A percentile compares a stretch with the other conserved stretches of the same genome.
These are phyloP conservation scores for Hypoxylon trugodes DNA, from an alignment of 495 filamentous ascomycete species.

Conservation along the genomic window DNA sequence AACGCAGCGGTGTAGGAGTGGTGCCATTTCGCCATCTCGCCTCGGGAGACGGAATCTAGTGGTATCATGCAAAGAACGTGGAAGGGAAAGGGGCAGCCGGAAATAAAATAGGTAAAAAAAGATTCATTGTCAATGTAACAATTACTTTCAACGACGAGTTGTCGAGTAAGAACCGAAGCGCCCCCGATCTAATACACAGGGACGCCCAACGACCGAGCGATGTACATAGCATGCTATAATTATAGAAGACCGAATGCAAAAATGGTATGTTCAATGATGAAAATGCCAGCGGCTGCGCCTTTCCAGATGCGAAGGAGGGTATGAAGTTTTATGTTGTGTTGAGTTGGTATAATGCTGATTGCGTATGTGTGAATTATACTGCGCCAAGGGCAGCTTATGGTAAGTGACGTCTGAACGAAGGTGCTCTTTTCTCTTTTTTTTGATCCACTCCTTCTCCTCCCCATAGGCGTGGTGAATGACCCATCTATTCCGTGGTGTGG, in stretches of 20 bases:
- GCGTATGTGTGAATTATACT: slow-evolving; percentile 23
- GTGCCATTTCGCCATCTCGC: slow-evolving; percentile 15
- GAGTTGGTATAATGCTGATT: slow-evolving; percentile 16
- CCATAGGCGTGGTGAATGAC: slow-evolving; percentile 13
- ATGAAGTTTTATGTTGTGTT: slow-evolving; percentile 12
- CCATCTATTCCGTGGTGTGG: slow-evolving; percentile 31
- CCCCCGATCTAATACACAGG: slow-evolving; percentile 3
- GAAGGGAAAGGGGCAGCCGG: slow-evolving; percentile 26
- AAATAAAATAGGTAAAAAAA: slow-evolving; percentile 9
- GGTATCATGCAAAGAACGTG: slow-evolving; percentile 41
- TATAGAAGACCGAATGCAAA: slow-evolving; percentile 26
- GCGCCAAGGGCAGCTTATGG: slow-evolving; percentile 24
- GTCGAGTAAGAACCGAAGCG: slow-evolving; percentile 21
- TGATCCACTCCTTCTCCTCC: slow-evolving; percentile 9
- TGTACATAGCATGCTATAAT: slow-evolving; percentile 37
- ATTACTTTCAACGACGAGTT: slow-evolving; percentile 6
- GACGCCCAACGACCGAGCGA: slow-evolving; percentile 35
- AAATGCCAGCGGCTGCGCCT: slow-evolving; percentile 38
- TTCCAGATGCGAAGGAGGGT: slow-evolving; percentile 38
- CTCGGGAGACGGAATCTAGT: slow-evolving; percentile 26
- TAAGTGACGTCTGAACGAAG: slow-evolving; percentile 18
- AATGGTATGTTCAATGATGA: slow-evolving; percentile 30
- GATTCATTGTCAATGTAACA: too few species aligned
- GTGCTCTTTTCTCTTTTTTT: slow-evolving; percentile 17
- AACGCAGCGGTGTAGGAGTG: slow-evolving; percentile 7